phyloP scores from a whole-genome alignment of 495 filamentous ascomycete species.

The Neurospora sp. region DNA sequence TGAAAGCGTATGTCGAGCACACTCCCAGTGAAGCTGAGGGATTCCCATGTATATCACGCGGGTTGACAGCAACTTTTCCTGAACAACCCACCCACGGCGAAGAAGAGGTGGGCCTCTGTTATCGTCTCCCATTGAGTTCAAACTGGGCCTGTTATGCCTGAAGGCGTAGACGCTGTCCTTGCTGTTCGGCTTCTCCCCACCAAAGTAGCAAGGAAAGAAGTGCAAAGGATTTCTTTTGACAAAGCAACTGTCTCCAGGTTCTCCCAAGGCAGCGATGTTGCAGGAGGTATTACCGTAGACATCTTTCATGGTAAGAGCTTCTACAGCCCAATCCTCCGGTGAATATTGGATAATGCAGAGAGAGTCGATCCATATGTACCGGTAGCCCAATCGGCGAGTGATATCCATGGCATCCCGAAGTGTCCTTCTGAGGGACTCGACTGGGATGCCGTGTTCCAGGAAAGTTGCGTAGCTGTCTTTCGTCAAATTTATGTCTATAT shows the following conservation, averaged over 20 bases:
- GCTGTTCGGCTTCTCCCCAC: background rate
- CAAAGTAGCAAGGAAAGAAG: background rate
- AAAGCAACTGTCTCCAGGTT: background rate
- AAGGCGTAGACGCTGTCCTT: background rate
- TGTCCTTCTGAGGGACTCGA: background rate
- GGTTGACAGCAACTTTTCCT: background rate
- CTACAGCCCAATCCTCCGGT: background rate
- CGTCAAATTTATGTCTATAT: background rate
- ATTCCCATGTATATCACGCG: background rate
- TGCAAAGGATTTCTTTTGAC: background rate
- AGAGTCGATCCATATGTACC: conserved; percentile 25
- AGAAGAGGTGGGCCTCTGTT: background rate
- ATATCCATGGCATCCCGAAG: conserved; percentile 13
- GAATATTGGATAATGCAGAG: conserved; percentile 24
- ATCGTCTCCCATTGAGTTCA: background rate
- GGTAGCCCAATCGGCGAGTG: conserved; percentile 5
- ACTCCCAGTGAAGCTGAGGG: background rate
- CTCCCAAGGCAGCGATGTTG: background rate
- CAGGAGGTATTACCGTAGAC: background rate
- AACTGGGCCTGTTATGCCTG: background rate
- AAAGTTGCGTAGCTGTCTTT: background rate
- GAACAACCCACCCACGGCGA: background rate
- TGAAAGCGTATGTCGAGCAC: background rate
- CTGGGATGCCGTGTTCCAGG: background rate
- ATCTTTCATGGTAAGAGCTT: background rate